Conservation (phyloP, 2,329 filamentous ascomycete genomes). For the Cercospora sp. region DNA sequence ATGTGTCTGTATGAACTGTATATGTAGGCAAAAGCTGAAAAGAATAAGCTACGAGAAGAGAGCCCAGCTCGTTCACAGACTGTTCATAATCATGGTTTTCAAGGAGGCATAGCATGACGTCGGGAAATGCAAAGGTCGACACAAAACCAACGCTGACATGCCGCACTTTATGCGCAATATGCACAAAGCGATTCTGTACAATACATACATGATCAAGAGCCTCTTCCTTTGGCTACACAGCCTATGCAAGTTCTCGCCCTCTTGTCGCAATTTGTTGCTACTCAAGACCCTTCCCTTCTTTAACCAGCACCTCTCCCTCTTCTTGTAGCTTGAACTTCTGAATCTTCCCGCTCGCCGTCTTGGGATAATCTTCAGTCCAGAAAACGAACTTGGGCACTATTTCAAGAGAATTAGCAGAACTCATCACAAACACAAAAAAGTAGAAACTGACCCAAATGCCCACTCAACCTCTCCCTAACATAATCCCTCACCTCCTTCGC, state of each 20-base stretch:
- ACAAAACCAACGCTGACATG: background rate
- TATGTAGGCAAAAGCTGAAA: background rate
- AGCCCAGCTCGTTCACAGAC: background rate
- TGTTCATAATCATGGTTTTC: background rate
- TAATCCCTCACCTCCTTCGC: slow-evolving; percentile 65
- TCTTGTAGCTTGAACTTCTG: slow-evolving; percentile 87
- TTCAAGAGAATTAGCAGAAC: background rate
- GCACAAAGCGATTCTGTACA: background rate
- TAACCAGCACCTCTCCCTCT: slow-evolving; percentile 55
- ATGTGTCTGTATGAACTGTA: background rate
- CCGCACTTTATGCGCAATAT: background rate
- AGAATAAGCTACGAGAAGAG: background rate
- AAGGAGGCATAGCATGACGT: background rate
- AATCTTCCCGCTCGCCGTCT: slow-evolving; percentile 95
- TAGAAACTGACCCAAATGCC: slow-evolving; percentile 63
- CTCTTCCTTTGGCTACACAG: background rate
- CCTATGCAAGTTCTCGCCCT: background rate
- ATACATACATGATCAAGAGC: background rate
- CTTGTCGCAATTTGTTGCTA: background rate
- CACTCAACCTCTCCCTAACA: slow-evolving; percentile 69
- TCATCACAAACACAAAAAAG: background rate
- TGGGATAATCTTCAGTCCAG: slow-evolving; percentile 80
- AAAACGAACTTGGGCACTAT: slow-evolving; percentile 84
- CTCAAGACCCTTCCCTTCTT: slow-evolving; percentile 39
- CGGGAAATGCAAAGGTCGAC: too few relatives aligned